Evolutionary conservation across 2,329 filamentous ascomycete species (phyloP), one percentile per base, ranked within the genome.

Genomic region (Curvularia eragrostidis): DNA sequence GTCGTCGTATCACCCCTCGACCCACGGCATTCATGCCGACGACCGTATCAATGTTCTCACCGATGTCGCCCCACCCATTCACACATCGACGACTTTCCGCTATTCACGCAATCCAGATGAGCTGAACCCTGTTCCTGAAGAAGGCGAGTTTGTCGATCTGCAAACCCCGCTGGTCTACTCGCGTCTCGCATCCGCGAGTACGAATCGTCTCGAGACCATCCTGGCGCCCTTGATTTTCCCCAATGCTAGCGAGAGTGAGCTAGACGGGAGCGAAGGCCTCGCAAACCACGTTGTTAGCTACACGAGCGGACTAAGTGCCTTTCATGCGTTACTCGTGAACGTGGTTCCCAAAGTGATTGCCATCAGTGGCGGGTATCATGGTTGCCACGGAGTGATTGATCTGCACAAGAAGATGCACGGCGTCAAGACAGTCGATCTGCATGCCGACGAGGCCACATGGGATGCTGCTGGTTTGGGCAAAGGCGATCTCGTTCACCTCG

Each of bases 41-140:
- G 89, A 96, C 79, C 82, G 82, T 68, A 84, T 95, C 69, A 91
- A 91, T 76, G 79, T 83, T 32, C 86, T 90, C 66, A 83, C 87
- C 49, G 92, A 95, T 73, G 89, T 98, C 54, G 93, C 94, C 12
- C 94, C 95, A 58, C 87, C 94, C 3, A 83, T 98, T 72, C 94
- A 98, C 75, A 87, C 96, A 63, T 93, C 92, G 61, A 97, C 94
- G 12, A 98, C 92, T 15, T 98, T 92, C 78, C 88, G 91, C 66
- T 98, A 97, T 77, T 81, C 83, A 26, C 78, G 82, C 52, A 84
- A 97, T 73, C 91, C 92, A 1, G 83, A 87, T 5, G 75, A 86
- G 26, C 84, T 97, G 44, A 66, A 80, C 7, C 81, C 84, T 2
- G 75, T 77, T 13, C 71, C 78, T 60, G 74, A 68, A 24, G 64